These are phyloP conservation scores for Mycena olivaceomarginata DNA, from an alignment of 768 basidiomycete species.

Conservation along the genomic window DNA sequence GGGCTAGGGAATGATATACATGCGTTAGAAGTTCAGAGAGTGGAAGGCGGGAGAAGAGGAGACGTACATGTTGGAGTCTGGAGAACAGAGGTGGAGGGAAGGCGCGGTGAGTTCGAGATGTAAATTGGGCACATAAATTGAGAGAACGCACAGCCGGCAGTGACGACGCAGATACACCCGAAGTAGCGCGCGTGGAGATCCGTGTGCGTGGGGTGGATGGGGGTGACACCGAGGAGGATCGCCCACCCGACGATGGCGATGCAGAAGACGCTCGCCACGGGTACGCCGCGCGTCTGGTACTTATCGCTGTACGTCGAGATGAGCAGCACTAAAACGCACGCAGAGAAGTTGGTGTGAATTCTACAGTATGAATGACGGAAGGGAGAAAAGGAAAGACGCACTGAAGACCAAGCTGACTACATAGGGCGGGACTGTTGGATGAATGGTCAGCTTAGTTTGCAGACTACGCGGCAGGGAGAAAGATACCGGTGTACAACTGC, in stretches of 20 bases:
- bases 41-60: neutral
- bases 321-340: constrained; percentile 19
- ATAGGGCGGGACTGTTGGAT: constrained; percentile 33
- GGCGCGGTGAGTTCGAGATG: neutral
- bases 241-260: constrained; percentile 33
- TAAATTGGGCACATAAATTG: neutral
- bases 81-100: neutral
- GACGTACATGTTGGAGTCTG: neutral
- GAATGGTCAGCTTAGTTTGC: neutral
- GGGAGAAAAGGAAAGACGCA: neutral
- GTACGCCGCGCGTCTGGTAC: constrained; percentile 33
- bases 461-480: too few species aligned
- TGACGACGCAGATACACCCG: constrained; percentile 36
- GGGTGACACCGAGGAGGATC: constrained; percentile 27
- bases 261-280: constrained; percentile 27
- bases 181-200: constrained; percentile 29
- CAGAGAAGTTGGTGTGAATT: neutral
- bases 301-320: constrained; percentile 29
- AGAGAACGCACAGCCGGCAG: constrained; percentile 33
- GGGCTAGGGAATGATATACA: constrained; percentile 5
- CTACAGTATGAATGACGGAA: neutral
- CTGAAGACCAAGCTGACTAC: constrained; percentile 38
- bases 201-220: neutral
- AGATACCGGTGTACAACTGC: constrained; percentile 35
- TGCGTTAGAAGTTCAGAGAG: too few species aligned